Evolutionary conservation across 768 basidiomycete species (phyloP).

Genomic region (Rhodotorula paludigena): DNA sequence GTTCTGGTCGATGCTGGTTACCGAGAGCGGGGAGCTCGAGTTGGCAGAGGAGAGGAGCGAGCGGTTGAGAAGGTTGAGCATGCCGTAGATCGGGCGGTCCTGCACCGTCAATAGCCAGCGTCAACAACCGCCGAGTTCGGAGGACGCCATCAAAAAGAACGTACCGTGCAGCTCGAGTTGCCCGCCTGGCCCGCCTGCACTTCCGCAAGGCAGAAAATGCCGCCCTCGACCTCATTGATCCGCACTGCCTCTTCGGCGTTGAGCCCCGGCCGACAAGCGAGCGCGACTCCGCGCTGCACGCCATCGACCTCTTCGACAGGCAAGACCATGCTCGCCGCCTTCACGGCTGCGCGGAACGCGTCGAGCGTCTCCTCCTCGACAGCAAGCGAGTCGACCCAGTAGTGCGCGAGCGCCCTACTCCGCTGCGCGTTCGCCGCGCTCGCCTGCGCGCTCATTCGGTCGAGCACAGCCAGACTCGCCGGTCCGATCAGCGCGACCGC

Average conservation of each 20-base stretch:
- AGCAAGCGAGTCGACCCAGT: conserved; percentile 18
- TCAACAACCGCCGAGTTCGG: too few relatives aligned
- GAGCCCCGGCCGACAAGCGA: conserved; percentile 1
- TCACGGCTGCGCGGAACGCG: conserved; percentile 1
- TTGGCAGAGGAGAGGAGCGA: conserved; percentile 4
- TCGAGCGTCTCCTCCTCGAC: not conserved
- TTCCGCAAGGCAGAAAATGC: not conserved
- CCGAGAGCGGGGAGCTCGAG: not conserved
- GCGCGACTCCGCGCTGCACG: not conserved
- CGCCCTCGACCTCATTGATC: conserved; percentile 9
- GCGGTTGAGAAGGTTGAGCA: conserved; percentile 23
- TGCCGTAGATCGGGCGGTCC: conserved; percentile 26
- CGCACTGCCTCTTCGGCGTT: not conserved
- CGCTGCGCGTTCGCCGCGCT: conserved; percentile 12
- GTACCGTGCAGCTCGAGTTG: conserved; percentile 1
- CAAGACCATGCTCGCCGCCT: conserved; percentile 5
- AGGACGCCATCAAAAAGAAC: too few relatives aligned
- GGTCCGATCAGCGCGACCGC: not conserved
- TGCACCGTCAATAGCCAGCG: too few relatives aligned
- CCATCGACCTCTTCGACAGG: conserved; percentile 10
- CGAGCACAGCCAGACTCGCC: not conserved
- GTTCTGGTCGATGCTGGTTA: not conserved
- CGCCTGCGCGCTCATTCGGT: not conserved
- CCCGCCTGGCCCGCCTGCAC: not conserved
- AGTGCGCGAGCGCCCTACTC: conserved; percentile 9